These are phyloP conservation scores for Metarhizium sp. DNA, from an alignment of 2,329 filamentous ascomycete genomes.

Conservation along the genomic window DNA sequence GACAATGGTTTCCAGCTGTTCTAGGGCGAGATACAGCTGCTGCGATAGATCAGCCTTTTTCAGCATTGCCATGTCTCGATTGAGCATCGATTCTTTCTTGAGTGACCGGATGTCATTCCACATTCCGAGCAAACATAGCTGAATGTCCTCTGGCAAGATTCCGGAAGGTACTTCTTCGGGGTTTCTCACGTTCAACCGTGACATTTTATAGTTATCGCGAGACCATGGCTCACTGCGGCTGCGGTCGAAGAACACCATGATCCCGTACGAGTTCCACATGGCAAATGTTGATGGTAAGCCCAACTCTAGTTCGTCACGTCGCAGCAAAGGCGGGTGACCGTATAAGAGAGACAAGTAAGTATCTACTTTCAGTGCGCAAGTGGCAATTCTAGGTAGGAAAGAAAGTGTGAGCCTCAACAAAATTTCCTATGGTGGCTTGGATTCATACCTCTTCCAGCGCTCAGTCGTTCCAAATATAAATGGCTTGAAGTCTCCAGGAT, in stretches of 20 bases:
- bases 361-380: slow-evolving; percentile 29
- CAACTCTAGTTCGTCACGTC: slow-evolving; percentile 27
- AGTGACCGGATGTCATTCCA: slow-evolving; percentile 22
- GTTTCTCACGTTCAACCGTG: slow-evolving; percentile 18
- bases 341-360: slow-evolving; percentile 23
- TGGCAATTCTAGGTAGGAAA: slow-evolving; percentile 18
- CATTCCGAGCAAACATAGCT: slow-evolving; percentile 21
- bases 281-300: slow-evolving; percentile 22
- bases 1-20: slow-evolving; percentile 11
- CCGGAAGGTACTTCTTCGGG: slow-evolving; percentile 17
- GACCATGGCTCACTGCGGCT: slow-evolving; percentile 21
- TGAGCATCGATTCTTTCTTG: slow-evolving; percentile 15
- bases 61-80: slow-evolving; percentile 4
- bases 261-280: slow-evolving; percentile 27
- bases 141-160: slow-evolving; percentile 24
- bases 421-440: neutral
- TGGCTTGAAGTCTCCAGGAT: slow-evolving; percentile 28
- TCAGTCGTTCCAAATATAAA: slow-evolving; percentile 21
- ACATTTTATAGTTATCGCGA: slow-evolving; percentile 19
- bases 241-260: slow-evolving; percentile 26
- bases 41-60: slow-evolving; percentile 4
- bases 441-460: slow-evolving; percentile 24
- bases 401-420: no score
- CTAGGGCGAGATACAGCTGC: slow-evolving; percentile 9
- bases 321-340: slow-evolving; percentile 21